These are phyloP conservation scores for Polygonum maritimum DNA, from an alignment of 148 eudicot species.

Conservation along the genomic window DNA sequence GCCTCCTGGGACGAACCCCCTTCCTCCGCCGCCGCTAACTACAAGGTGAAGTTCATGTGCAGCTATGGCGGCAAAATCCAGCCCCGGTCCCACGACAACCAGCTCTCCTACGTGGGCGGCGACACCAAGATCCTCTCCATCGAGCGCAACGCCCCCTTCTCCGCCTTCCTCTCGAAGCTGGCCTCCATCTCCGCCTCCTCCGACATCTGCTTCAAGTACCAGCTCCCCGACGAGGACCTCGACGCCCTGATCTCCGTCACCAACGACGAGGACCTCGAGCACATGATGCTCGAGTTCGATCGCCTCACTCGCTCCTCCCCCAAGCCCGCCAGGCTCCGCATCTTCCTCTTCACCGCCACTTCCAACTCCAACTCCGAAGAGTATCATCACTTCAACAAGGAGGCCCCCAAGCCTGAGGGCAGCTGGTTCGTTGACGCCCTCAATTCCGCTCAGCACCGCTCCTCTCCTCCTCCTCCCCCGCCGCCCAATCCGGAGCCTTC, in stretches of 20 bases:
- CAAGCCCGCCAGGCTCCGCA: conserved; percentile 54
- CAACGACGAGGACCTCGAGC: conserved; percentile 84
- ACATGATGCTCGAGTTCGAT: conserved; percentile 86
- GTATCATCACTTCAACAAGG: not conserved
- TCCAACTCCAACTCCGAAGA: conserved; percentile 20
- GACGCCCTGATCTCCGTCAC: conserved; percentile 85
- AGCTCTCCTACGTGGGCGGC: conserved; percentile 64
- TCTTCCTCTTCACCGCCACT: conserved; percentile 40
- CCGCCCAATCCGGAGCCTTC: conserved; percentile 18
- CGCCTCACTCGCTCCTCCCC: conserved; percentile 41
- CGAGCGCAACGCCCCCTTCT: conserved; percentile 47
- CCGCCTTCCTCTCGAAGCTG: conserved; percentile 28
- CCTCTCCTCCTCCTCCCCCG: conserved; percentile 14
- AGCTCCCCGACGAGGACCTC: conserved; percentile 79
- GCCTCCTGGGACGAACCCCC: conserved; percentile 24
- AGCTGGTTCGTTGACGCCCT: conserved; percentile 57
- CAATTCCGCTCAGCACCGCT: conserved; percentile 25
- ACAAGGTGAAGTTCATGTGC: conserved; percentile 66
- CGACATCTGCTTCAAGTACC: conserved; percentile 54
- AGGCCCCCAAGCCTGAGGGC: conserved; percentile 21
- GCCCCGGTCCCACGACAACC: conserved; percentile 73
- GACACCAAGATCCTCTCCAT: conserved; percentile 77
- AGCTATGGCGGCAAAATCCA: conserved; percentile 76
- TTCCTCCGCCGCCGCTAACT: conserved; percentile 33
- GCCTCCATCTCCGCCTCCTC: conserved; percentile 18